Evolutionary conservation across 352 stramenopile species (phyloP).

Genomic region (Pythium brassicae): DNA sequence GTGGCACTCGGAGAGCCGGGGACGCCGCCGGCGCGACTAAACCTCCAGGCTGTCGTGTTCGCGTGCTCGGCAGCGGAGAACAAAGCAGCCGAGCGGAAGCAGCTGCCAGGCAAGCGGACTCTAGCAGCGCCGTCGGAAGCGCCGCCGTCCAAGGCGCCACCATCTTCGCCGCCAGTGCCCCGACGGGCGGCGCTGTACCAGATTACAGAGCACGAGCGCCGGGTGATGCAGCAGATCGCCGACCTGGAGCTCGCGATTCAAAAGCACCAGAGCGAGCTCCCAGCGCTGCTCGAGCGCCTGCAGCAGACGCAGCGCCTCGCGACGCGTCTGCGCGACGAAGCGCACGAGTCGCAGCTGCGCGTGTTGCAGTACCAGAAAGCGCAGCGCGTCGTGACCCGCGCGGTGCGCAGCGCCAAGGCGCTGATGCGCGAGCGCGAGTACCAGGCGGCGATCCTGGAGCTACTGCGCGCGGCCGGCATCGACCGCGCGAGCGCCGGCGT

Average conservation of each 20-base stretch:
- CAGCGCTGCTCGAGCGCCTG: constrained; percentile 33
- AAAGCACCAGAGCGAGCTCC: constrained; percentile 44
- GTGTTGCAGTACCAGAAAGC: constrained; percentile 46
- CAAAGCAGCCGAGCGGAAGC: not conserved
- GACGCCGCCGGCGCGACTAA: constrained; percentile 5
- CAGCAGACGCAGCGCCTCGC: constrained; percentile 26
- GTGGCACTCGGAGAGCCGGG: not conserved
- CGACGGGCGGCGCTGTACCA: constrained; percentile 18
- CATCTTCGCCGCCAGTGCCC: constrained; percentile 6
- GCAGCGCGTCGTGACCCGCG: constrained; percentile 33
- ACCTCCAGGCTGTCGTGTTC: constrained; percentile 6
- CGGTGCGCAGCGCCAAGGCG: constrained; percentile 28
- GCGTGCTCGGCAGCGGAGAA: constrained; percentile 5
- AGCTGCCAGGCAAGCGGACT: not conserved
- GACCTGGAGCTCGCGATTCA: constrained; percentile 40
- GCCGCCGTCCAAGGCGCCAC: too few species aligned
- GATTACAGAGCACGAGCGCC: constrained; percentile 25
- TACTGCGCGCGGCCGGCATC: constrained; percentile 37
- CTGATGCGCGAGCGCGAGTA: constrained; percentile 53
- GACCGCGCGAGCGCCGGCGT: constrained; percentile 44
- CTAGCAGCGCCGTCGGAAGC: not conserved
- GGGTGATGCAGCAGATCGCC: constrained; percentile 37
- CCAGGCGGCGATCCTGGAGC: constrained; percentile 55
- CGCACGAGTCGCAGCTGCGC: constrained; percentile 32
- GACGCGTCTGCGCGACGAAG: constrained; percentile 23